Conservation (phyloP, 352 stramenopile species). For the Globisporangium nodosum region DNA sequence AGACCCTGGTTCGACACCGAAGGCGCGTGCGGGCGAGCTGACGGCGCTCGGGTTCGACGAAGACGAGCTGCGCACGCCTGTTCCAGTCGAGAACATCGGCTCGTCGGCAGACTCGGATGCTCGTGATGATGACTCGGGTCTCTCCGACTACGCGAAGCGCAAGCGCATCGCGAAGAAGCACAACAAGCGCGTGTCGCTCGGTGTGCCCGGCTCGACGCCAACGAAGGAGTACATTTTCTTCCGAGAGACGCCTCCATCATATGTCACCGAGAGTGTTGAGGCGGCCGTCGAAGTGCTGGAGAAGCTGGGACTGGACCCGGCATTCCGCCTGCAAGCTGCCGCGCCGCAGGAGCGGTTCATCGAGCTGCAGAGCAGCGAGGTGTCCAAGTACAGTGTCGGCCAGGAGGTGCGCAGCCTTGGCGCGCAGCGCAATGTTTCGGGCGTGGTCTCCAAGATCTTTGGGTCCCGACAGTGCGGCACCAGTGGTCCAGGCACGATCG, state of each 20-base stretch:
- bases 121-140: slow-evolving; percentile 2
- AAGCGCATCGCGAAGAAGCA: slow-evolving; percentile 40
- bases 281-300: slow-evolving; percentile 46
- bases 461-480: slow-evolving; percentile 64
- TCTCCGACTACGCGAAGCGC: slow-evolving; percentile 49
- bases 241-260: slow-evolving; percentile 69
- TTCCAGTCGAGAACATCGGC: slow-evolving; percentile 8
- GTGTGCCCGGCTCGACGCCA: slow-evolving; percentile 46
- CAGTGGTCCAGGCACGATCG: slow-evolving; percentile 57
- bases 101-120: slow-evolving; percentile 1
- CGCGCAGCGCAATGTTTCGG: slow-evolving; percentile 43
- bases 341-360: slow-evolving; percentile 44
- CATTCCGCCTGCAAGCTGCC: slow-evolving; percentile 25
- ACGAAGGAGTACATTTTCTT: slow-evolving; percentile 86
- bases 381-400: slow-evolving; percentile 68
- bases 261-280: slow-evolving; percentile 74
- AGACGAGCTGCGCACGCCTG: slow-evolving; percentile 21
- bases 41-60: slow-evolving; percentile 46
- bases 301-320: slow-evolving; percentile 42
- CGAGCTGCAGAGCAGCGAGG: slow-evolving; percentile 75
- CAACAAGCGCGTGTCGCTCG: slow-evolving; percentile 53
- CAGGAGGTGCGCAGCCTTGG: slow-evolving; percentile 51
- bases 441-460: slow-evolving; percentile 64
- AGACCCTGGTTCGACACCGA: slow-evolving; percentile 55
- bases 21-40: slow-evolving; percentile 41